Percentiles rank a stretch among this genome's conserved stretches.
Evolutionary conservation across 805 yeast genomes (phyloP).

Genomic region (Saccharomycopsis sp.): DNA sequence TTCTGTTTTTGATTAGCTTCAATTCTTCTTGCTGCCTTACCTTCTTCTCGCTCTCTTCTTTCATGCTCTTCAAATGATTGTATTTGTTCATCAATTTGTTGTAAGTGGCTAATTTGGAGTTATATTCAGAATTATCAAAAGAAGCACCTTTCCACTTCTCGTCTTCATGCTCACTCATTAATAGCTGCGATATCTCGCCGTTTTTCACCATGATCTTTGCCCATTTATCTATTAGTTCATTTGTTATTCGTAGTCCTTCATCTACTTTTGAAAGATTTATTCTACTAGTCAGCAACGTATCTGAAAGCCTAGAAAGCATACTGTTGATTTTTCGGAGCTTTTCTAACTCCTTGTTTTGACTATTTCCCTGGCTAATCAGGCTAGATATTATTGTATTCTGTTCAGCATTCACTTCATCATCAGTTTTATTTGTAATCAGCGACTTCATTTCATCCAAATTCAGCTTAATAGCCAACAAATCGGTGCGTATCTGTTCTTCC

Average conservation of each 20-base stretch:
- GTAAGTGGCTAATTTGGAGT: constrained; percentile 7
- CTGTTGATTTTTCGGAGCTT: constrained; percentile 10
- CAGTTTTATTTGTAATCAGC: background rate
- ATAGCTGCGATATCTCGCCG: constrained; percentile 16
- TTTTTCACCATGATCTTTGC: constrained; percentile 18
- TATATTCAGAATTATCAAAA: constrained; percentile 6
- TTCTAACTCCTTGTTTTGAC: constrained; percentile 7
- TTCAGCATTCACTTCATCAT: background rate
- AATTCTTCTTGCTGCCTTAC: constrained; percentile 7
- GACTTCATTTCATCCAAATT: constrained; percentile 1
- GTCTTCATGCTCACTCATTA: constrained; percentile 8
- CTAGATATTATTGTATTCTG: background rate
- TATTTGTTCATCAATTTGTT: constrained; percentile 12
- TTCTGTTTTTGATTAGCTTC: constrained; percentile 5
- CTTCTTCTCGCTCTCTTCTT: constrained; percentile 11
- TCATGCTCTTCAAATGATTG: constrained; percentile 9
- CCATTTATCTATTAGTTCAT: constrained; percentile 20
- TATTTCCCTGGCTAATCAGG: background rate
- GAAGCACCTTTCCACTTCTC: constrained; percentile 20
- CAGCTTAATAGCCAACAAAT: background rate
- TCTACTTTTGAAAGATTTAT: constrained; percentile 15
- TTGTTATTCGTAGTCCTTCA: constrained; percentile 13
- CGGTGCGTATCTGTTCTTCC: background rate
- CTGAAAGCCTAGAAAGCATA: constrained; percentile 3
- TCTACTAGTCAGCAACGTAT: constrained; percentile 1